Percentiles rank a stretch among this genome's conserved stretches.
Conservation (phyloP, 2,329 filamentous ascomycete genomes). For the Ramichloridium luteum region DNA sequence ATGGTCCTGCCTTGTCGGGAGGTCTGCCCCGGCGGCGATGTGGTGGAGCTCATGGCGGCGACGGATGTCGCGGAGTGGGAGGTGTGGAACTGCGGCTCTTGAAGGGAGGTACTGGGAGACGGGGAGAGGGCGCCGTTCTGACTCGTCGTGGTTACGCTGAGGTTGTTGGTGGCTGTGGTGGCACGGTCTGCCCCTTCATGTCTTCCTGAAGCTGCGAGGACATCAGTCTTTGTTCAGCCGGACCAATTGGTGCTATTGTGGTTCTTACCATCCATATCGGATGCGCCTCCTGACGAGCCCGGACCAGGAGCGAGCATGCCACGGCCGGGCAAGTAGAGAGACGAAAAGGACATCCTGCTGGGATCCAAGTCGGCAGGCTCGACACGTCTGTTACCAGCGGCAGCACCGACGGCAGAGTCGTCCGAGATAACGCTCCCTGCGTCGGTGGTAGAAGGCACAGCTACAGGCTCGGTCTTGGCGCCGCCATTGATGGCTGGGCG, state of each 20-base stretch:
- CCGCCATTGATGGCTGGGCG: no score
- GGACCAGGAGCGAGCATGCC: constrained; percentile 34
- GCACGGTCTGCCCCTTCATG: constrained; percentile 10
- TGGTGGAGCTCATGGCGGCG: constrained; percentile 64
- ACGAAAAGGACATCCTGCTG: constrained; percentile 61
- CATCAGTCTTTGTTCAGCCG: not conserved
- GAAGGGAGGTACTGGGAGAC: constrained; percentile 13
- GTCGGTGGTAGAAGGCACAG: constrained; percentile 4
- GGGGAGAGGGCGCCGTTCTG: constrained; percentile 34
- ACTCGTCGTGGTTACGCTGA: constrained; percentile 33
- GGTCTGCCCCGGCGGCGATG: constrained; percentile 23
- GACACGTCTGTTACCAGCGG: constrained; percentile 10
- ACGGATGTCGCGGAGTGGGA: constrained; percentile 69
- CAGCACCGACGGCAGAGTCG: no score
- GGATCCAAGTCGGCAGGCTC: constrained; percentile 30
- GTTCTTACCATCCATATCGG: constrained; percentile 32
- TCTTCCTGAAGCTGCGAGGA: not conserved
- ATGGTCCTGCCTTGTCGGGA: constrained; percentile 15
- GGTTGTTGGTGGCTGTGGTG: constrained; percentile 33
- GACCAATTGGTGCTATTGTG: constrained; percentile 1
- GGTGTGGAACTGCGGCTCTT: constrained; percentile 43
- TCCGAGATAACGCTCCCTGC: no score
- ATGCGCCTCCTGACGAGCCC: constrained; percentile 33
- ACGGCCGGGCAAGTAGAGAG: constrained; percentile 55
- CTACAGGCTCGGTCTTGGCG: constrained; percentile 2